Base-by-base conservation (phyloP, 1,284 basidiomycete genomes). In the Cryptococcus sp. region DNA sequence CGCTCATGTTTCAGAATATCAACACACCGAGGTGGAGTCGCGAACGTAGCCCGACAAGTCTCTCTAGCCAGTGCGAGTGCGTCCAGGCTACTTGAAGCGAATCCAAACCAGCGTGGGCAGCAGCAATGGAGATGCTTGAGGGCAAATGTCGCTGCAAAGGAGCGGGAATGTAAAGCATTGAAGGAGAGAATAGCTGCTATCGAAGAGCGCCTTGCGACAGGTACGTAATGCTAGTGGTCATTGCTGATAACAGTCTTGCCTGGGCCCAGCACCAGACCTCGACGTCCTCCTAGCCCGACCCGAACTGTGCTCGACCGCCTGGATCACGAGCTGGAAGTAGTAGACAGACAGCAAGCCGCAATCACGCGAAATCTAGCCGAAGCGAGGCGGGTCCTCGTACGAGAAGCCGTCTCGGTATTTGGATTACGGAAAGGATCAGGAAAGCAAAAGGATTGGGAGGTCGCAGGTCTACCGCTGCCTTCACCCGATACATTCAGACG, bases 371-470 rank as follows among this genome's bases (percentile, higher is more conserved):
- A 63, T 1, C 57, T 73, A 2, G 51, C 64, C 2, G 62, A 68
- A 37, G 72, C 72, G 2, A 34, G 72, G 5, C 50, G 54, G 10
- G 69, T 73, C 1, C 53, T 73, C 3, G 61, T 69, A 1, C 53
- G 56, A 13, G 72, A 73, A 55, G 69, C 65, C 3, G 54, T 70
- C 32, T 53, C 54, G 4, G 62, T 72, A 1, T 71, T 73, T 53
- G 66, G 70, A 14, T 42, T 73, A 5, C 10, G 11, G 4, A 36
- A 31, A 9, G 45, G 50, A 7, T 10, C 40, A 10, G 16, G 16
- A 9, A 3, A 36, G 16, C 28, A n/a, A 5, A 48, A 50, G 7
- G 63, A 56, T 1, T 69, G 68, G 70, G 57, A 61, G 47, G 71
- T 73, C 19, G 71, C 70, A 1, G 63, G 63, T 4, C 32, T 69